phyloP scores from a whole-genome alignment of 208 protist genomes.

The Leptomonas pyrrhocoris region DNA sequence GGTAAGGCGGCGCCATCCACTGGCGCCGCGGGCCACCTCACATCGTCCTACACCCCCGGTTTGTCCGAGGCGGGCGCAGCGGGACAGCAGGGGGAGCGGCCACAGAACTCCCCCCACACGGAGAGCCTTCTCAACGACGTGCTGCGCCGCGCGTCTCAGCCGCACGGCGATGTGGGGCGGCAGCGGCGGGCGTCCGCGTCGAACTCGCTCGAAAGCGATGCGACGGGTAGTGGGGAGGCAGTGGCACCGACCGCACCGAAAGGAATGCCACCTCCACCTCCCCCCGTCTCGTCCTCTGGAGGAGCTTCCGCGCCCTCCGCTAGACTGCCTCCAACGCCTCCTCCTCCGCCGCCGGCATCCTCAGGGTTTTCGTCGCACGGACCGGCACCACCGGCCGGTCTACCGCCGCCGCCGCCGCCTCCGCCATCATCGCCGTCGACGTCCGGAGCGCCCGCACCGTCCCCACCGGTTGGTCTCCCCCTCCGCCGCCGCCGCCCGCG shows the following conservation, averaged over 20 bases:
- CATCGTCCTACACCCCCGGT: slow-evolving; percentile 14
- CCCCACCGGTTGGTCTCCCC: slow-evolving; percentile 1
- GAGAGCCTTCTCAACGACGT: slow-evolving; percentile 28
- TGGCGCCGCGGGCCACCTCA: slow-evolving; percentile 3
- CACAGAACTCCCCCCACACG: slow-evolving; percentile 27
- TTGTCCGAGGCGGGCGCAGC: not conserved
- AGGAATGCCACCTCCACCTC: not conserved
- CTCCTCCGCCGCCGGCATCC: slow-evolving; percentile 6
- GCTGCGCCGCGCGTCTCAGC: slow-evolving; percentile 12
- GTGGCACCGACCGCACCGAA: not conserved
- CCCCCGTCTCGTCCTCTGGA: too few relatives aligned
- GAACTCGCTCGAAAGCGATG: not conserved
- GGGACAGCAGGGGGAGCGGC: slow-evolving; percentile 1
- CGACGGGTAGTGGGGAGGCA: not conserved
- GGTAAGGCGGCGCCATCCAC: not conserved
- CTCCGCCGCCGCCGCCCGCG: slow-evolving; percentile 7
- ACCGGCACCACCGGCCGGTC: not conserved
- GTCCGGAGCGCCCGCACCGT: slow-evolving; percentile 21
- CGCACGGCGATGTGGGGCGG: not conserved
- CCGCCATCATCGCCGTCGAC: not conserved
- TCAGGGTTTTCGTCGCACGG: too few relatives aligned
- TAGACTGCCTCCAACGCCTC: not conserved
- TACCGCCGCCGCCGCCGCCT: slow-evolving; percentile 10
- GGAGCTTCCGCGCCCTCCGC: too few relatives aligned
- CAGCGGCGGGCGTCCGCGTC: slow-evolving; percentile 11